Percentiles rank a stretch among this genome's conserved stretches.
Conservation (phyloP, 108 stramenopile species). For the Ochromonas danica region DNA sequence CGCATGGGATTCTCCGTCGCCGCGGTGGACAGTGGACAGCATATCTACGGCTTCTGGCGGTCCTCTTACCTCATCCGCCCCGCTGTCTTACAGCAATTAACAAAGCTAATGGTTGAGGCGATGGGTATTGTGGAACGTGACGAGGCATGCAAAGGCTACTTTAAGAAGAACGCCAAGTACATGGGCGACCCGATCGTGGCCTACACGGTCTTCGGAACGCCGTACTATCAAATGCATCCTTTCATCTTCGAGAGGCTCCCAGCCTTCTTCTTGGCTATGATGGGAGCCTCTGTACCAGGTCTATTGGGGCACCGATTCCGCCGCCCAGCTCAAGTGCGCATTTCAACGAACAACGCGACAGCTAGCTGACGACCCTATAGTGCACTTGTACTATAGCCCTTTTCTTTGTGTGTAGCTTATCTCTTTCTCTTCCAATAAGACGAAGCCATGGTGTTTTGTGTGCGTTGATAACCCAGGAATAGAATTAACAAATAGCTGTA, state of each 20-base stretch:
- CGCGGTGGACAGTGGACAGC: background rate
- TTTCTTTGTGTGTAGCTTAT: no score
- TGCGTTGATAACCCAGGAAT: no score
- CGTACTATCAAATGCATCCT: constrained; percentile 1
- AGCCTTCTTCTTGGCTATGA: background rate
- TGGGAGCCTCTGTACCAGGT: no score
- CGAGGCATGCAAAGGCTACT: background rate
- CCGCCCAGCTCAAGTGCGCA: no score
- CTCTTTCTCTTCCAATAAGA: no score
- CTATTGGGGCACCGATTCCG: no score
- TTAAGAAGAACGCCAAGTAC: background rate
- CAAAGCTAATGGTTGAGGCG: background rate
- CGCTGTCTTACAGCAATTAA: background rate
- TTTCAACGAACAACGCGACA: no score
- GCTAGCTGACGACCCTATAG: no score
- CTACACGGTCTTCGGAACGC: background rate
- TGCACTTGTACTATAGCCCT: no score
- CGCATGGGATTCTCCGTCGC: background rate
- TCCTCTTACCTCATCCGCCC: background rate
- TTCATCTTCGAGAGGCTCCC: constrained; percentile 1
- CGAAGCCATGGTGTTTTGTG: no score
- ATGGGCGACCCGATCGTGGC: background rate
- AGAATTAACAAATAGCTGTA: no score
- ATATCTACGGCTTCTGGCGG: background rate
- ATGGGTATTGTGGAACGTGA: background rate